Evolutionary conservation across 2,329 filamentous ascomycete genomes (phyloP).

Genomic region (Curvularia lunata): DNA sequence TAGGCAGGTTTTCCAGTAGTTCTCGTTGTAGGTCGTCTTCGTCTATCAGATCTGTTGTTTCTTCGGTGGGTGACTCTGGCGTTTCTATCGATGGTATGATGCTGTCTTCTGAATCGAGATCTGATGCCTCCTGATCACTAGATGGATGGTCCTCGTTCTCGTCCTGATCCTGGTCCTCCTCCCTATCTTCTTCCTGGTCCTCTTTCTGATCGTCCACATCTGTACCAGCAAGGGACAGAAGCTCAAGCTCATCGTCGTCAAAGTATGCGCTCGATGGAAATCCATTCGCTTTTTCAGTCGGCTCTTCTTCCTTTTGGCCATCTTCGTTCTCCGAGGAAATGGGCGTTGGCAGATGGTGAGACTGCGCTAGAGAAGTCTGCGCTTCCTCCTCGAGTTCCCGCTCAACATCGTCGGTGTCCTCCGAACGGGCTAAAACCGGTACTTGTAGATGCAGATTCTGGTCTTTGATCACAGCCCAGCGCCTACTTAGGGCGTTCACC

Average conservation of each 20-base stretch:
- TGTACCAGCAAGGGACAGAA: slow-evolving; percentile 33
- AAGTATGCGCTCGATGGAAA: slow-evolving; percentile 30
- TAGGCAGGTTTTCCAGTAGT: slow-evolving; percentile 16
- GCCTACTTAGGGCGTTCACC: slow-evolving; percentile 16
- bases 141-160: slow-evolving; percentile 3
- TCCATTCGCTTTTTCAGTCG: neutral
- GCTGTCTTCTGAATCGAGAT: slow-evolving; percentile 21
- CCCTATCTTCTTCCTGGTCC: too few species aligned
- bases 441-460: slow-evolving; percentile 17
- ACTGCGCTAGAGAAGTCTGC: slow-evolving; percentile 3
- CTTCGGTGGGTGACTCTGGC: slow-evolving; percentile 29
- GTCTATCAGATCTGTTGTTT: slow-evolving; percentile 21
- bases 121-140: slow-evolving; percentile 9
- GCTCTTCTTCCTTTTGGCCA: neutral
- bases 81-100: slow-evolving; percentile 36
- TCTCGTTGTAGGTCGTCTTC: slow-evolving; percentile 25
- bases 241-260: slow-evolving; percentile 37
- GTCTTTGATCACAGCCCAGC: slow-evolving; percentile 25
- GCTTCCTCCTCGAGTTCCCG: neutral
- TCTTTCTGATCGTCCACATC: slow-evolving; percentile 5
- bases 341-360: slow-evolving; percentile 40
- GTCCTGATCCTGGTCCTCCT: too few species aligned
- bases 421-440: neutral
- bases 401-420: neutral
- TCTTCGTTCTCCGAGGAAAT: slow-evolving; percentile 32